phyloP scores from a whole-genome alignment of 306 rosid genomes.

The Cicer bijugum region DNA sequence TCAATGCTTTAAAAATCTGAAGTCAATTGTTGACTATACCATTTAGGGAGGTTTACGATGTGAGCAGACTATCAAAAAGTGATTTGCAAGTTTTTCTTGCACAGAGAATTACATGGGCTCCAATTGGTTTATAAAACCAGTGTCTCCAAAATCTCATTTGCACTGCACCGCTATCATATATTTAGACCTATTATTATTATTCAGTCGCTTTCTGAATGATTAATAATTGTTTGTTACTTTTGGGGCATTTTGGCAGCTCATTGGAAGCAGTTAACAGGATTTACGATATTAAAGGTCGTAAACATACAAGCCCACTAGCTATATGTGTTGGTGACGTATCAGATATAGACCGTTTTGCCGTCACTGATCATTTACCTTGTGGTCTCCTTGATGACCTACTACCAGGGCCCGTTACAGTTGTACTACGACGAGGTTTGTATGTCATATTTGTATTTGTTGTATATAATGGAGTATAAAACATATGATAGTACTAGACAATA shows the following conservation, averaged over 20 bases:
- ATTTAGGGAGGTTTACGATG: no score
- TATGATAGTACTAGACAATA: background rate
- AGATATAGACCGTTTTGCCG: conserved; percentile 69
- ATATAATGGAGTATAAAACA: background rate
- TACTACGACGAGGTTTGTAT: conserved; percentile 73
- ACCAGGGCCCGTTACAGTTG: conserved; percentile 94
- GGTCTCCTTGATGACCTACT: conserved; percentile 80
- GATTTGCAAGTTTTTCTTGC: no score
- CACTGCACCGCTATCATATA: conserved; percentile 15
- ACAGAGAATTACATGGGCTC: no score
- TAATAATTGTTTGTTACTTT: background rate
- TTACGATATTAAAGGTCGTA: conserved; percentile 84
- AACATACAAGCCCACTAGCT: conserved; percentile 80
- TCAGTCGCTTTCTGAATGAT: background rate
- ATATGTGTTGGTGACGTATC: conserved; percentile 77
- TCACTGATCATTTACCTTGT: conserved; percentile 70
- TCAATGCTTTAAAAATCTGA: no score
- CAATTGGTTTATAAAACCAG: background rate
- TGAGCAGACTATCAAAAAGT: no score
- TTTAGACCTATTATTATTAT: conserved; percentile 8
- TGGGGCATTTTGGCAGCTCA: conserved; percentile 59
- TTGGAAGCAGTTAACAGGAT: conserved; percentile 74
- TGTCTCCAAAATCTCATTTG: conserved; percentile 13
- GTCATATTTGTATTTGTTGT: background rate
- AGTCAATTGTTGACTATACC: no score